Base-by-base conservation (phyloP, 805 yeast genomes). In the Maudiozyma turicensis region DNA sequence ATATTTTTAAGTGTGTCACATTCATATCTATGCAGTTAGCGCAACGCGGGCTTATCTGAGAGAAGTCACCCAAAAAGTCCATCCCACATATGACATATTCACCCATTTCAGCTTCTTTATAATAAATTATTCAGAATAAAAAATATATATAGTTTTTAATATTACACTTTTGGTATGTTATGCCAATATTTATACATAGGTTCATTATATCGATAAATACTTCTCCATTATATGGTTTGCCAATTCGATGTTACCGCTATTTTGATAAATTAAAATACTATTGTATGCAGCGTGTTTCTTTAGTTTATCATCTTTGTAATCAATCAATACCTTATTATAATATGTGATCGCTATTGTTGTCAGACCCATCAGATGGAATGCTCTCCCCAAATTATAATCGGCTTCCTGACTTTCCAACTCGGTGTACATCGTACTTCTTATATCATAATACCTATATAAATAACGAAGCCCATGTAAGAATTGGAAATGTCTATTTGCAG, bases 251-350 rank as follows among this genome's bases (percentile, higher is more conserved):
- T 90, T 90, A 5, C 95, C 95, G 60, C 82, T 82, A 54, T 76
- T 71, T 50, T 80, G 81, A 65, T 87, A 91, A 28, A 91, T 84
- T 57, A 83, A 72, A 33, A 81, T 74, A 56, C 89, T 68, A 60
- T 91, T 91, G 60, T 90, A 88, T 1, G 97, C 97, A 0, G 96
- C 86, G 54, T 87, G 95, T 55, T 70, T 68, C 64, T 75, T 80
- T 52, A 90, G 60, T 61, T 83, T 86, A 45, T 75, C 79, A 45
- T 77, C 81, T 11, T 61, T 63, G n/a, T 75, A 74, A 1, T 71
- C 72, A 31, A 69, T 71, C 43, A 89, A 64, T 1, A 86, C 96
- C 48, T 73, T 75, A 40, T 84, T 77, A 62, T 93, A 93, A 58
- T 82, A 87, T 20, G 69, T 72, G 6, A 83, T 72, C 0, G 99